Conservation (phyloP, 192 early-diverging fungal genomes). For the Backusella australiensis region DNA sequence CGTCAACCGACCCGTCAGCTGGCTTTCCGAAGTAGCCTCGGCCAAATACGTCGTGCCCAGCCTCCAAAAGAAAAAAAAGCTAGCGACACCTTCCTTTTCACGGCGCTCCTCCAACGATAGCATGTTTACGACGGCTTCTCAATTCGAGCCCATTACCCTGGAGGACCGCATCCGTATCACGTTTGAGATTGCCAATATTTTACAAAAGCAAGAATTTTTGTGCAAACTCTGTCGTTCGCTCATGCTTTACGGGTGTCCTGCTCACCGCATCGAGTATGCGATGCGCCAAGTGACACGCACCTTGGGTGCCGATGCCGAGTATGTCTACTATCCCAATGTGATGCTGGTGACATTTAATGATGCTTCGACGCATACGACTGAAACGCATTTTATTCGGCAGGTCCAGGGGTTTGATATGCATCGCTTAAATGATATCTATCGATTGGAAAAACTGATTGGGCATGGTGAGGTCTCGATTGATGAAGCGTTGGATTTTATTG, state of each 20-base stretch:
- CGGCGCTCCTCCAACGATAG: constrained; percentile 26
- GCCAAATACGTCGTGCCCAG: constrained; percentile 23
- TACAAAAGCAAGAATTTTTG: constrained; percentile 66
- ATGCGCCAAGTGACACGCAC: constrained; percentile 57
- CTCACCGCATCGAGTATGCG: constrained; percentile 67
- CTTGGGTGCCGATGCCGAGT: constrained; percentile 61
- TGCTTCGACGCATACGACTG: constrained; percentile 64
- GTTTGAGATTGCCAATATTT: constrained; percentile 61
- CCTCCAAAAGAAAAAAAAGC: constrained; percentile 19
- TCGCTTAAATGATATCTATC: constrained; percentile 60
- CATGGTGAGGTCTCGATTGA: constrained; percentile 59
- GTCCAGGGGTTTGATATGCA: constrained; percentile 66
- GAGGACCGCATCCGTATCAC: constrained; percentile 51
- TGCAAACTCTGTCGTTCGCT: constrained; percentile 57
- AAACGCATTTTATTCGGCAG: constrained; percentile 66
- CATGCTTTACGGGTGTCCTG: constrained; percentile 69
- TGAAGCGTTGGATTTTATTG: constrained; percentile 60
- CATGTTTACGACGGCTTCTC: constrained; percentile 28
- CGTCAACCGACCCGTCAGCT: constrained; percentile 22
- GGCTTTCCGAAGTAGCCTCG: constrained; percentile 12
- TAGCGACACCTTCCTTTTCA: constrained; percentile 5
- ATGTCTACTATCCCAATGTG: constrained; percentile 65
- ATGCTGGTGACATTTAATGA: constrained; percentile 73
- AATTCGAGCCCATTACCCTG: constrained; percentile 31
- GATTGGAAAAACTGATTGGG: constrained; percentile 58